These are phyloP conservation scores for Wickerhamiella azyma DNA, from an alignment of 805 yeast genomes.

Conservation along the genomic window DNA sequence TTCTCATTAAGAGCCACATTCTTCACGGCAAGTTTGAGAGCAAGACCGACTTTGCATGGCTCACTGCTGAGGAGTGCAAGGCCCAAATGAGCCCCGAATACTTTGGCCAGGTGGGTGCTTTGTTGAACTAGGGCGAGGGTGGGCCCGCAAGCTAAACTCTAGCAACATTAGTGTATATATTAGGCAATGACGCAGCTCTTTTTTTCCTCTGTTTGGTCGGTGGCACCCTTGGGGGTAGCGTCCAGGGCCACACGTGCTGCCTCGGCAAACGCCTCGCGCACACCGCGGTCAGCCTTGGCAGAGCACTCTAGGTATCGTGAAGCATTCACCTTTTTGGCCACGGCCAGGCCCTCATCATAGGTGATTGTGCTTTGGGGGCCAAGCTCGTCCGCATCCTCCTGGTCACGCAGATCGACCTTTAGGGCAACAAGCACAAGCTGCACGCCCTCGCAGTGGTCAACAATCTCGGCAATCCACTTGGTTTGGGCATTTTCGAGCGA, in stretches of 20 bases:
- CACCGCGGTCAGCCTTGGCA: constrained; percentile 92
- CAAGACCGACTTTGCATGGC: constrained; percentile 58
- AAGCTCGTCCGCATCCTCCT: constrained; percentile 35
- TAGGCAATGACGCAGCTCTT: constrained; percentile 16
- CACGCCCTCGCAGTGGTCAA: constrained; percentile 95
- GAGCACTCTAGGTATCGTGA: constrained; percentile 90
- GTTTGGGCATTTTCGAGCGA: constrained; percentile 89
- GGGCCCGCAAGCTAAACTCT: no score
- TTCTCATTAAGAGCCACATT: constrained; percentile 74
- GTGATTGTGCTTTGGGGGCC: constrained; percentile 35
- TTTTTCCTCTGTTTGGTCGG: constrained; percentile 23
- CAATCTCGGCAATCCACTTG: constrained; percentile 94
- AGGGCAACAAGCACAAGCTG: constrained; percentile 85
- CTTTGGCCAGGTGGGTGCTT: constrained; percentile 24
- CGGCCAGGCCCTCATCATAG: constrained; percentile 85
- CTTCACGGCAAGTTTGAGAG: constrained; percentile 64
- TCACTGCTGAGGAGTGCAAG: constrained; percentile 63
- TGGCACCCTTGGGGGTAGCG: constrained; percentile 63
- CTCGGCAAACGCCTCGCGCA: constrained; percentile 97
- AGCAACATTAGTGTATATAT: constrained; percentile 5
- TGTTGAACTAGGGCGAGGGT: constrained; percentile 10
- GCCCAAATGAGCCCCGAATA: constrained; percentile 40
- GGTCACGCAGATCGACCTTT: constrained; percentile 80
- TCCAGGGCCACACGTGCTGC: constrained; percentile 94
- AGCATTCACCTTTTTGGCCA: constrained; percentile 90